A percentile compares a stretch with the other conserved stretches of the same genome.
phyloP scores from a whole-genome alignment of 139 green algal genomes.

The Axilococcus clingmanii region DNA sequence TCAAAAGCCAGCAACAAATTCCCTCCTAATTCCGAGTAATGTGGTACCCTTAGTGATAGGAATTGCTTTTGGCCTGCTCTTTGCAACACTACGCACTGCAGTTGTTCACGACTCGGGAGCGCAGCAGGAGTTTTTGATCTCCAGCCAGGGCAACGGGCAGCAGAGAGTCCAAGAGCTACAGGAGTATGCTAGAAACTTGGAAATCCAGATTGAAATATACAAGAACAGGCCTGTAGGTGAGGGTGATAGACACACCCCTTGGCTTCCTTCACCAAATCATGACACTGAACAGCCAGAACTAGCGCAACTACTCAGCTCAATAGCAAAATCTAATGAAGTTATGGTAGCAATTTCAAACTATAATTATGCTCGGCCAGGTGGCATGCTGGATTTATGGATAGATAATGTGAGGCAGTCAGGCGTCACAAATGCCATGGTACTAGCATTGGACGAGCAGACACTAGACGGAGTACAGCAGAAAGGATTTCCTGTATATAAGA shows the following conservation, averaged over 20 bases:
- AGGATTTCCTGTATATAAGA: slow-evolving; percentile 24
- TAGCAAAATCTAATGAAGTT: slow-evolving; percentile 45
- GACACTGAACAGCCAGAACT: slow-evolving; percentile 29
- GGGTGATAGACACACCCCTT: slow-evolving; percentile 27
- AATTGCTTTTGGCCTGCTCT: no score
- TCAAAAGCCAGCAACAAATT: no score
- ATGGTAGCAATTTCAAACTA: slow-evolving; percentile 39
- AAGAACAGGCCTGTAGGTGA: no score
- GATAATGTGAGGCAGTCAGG: slow-evolving; percentile 36
- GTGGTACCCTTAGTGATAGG: no score
- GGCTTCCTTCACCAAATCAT: slow-evolving; percentile 12
- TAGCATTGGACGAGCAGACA: slow-evolving; percentile 59
- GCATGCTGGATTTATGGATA: slow-evolving; percentile 61
- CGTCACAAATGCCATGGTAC: slow-evolving; percentile 62
- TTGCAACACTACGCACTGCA: no score
- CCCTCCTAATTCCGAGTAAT: no score
- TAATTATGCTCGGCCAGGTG: slow-evolving; percentile 32
- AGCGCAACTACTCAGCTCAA: slow-evolving; percentile 26
- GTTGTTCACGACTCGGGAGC: no score
- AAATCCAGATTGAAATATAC: no score
- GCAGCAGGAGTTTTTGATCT: no score
- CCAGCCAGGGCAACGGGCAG: no score
- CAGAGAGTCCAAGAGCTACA: no score
- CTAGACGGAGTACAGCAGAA: slow-evolving; percentile 25
- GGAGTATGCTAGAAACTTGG: no score